Evolutionary conservation across 345 rosid genomes (phyloP).

Genomic region (Gossypium mustelinum): DNA sequence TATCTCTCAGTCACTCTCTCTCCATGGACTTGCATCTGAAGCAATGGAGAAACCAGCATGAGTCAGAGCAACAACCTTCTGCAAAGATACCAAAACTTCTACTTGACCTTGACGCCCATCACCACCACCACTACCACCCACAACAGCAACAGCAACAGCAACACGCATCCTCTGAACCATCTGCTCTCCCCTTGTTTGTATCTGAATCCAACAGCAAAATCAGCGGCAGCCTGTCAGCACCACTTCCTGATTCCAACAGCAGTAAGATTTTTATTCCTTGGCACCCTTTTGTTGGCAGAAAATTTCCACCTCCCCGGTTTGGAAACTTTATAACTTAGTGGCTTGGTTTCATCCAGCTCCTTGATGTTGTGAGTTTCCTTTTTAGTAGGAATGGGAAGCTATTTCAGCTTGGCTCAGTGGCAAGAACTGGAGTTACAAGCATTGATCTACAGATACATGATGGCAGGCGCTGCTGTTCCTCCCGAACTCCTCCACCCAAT

Average conservation of each 20-base stretch:
- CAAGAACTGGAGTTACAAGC: conserved; percentile 96
- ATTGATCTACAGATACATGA: conserved; percentile 87
- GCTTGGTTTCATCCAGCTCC: no score
- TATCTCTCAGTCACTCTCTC: conserved; percentile 9
- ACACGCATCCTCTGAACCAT: conserved; percentile 28
- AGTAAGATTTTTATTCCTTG: conserved; percentile 37
- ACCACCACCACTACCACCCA: no score
- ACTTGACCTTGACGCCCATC: neutral
- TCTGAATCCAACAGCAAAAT: conserved; percentile 53
- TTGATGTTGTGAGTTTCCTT: neutral
- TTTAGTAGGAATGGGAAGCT: conserved; percentile 62
- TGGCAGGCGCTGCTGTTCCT: conserved; percentile 82
- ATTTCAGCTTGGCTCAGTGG: conserved; percentile 81
- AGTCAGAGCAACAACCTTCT: conserved; percentile 63
- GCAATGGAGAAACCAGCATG: conserved; percentile 82
- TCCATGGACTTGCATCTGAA: conserved; percentile 90
- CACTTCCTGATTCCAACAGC: conserved; percentile 47
- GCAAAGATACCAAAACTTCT: conserved; percentile 75
- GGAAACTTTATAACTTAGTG: no score
- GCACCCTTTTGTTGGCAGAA: conserved; percentile 2
- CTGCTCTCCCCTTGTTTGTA: conserved; percentile 75
- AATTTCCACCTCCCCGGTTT: neutral
- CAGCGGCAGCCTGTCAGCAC: conserved; percentile 48
- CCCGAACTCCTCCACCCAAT: conserved; percentile 78
- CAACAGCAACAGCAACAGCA: conserved; percentile 36